Evolutionary conservation across 208 protist genomes (phyloP).

Genomic region (Sergeia podlipaevii): DNA sequence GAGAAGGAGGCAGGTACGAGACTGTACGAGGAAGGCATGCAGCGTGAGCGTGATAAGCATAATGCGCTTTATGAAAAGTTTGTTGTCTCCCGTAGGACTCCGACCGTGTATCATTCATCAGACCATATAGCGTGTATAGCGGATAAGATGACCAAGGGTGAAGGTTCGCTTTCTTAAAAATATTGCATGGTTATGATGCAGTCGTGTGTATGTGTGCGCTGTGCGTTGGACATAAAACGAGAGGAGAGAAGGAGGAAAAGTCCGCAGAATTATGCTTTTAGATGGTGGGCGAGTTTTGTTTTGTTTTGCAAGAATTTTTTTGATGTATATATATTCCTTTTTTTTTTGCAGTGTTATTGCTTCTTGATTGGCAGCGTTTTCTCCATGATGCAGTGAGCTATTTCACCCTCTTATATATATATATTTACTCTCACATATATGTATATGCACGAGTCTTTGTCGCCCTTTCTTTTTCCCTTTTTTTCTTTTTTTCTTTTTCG

Average conservation of each 20-base stretch:
- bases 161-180: constrained; percentile 37
- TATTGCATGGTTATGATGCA: background rate
- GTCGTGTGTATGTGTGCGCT: background rate
- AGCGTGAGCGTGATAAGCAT: constrained; percentile 66
- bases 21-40: constrained; percentile 75
- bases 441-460: no score
- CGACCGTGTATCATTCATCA: constrained; percentile 18
- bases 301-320: background rate
- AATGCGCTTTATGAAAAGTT: constrained; percentile 77
- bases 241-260: background rate
- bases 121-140: constrained; percentile 33
- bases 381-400: no score
- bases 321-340: background rate
- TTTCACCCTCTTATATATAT: no score
- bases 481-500: no score
- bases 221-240: background rate
- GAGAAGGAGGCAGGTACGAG: constrained; percentile 34
- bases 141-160: constrained; percentile 61
- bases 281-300: background rate
- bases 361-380: background rate
- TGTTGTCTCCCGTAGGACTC: constrained; percentile 33
- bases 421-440: no score
- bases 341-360: constrained; percentile 5
- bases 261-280: background rate
- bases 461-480: no score